These are phyloP conservation scores for Atalantia buxifolia DNA, from an alignment of 345 rosid species.

Conservation along the genomic window DNA sequence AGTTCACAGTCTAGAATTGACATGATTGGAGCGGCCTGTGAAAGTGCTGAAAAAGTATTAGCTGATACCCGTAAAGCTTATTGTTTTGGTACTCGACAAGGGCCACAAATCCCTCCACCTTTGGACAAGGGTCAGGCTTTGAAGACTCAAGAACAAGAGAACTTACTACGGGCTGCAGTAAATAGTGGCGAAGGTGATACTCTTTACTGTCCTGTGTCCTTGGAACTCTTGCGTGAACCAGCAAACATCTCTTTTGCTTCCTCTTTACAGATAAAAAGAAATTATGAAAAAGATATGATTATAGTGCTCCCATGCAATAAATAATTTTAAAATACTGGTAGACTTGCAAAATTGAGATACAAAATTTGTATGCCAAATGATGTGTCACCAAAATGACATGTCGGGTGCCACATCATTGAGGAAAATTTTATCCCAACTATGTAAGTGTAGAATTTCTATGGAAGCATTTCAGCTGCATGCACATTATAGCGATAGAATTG, in stretches of 20 bases:
- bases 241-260: background rate
- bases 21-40: conserved; percentile 91
- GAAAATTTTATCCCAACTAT: no score
- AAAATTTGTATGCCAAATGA: background rate
- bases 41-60: conserved; percentile 80
- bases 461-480: background rate
- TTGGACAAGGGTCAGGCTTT: conserved; percentile 83
- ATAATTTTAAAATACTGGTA: background rate
- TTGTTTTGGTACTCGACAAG: conserved; percentile 76
- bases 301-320: background rate
- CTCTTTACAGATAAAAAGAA: background rate
- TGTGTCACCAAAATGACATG: background rate
- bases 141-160: conserved; percentile 89
- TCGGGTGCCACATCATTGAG: no score
- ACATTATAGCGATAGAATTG: background rate
- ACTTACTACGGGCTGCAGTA: conserved; percentile 68
- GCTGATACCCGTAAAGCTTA: conserved; percentile 90
- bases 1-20: conserved; percentile 68
- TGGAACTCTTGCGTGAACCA: background rate
- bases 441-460: background rate
- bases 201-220: background rate
- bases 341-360: background rate
- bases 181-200: conserved; percentile 68
- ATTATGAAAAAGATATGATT: background rate
- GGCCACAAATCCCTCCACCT: conserved; percentile 75